A percentile compares a stretch with the other conserved stretches of the same genome.
Conservation (phyloP, 345 rosid species). For the Salix exigua region DNA sequence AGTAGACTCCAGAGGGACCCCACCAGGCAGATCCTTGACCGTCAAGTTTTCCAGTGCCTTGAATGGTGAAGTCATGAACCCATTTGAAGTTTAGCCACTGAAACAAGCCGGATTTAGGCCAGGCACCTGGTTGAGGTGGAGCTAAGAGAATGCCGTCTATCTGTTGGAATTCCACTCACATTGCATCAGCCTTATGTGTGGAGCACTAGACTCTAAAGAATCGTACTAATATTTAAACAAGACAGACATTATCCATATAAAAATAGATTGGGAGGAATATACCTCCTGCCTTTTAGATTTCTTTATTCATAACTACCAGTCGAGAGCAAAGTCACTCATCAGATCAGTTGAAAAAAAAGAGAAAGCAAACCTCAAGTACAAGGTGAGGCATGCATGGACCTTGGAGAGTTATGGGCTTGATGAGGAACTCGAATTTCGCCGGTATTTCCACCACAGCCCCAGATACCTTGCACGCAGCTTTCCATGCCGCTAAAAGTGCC, state of each 20-base stretch:
- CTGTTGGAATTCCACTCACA: slow-evolving; percentile 34
- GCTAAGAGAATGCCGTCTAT: slow-evolving; percentile 72
- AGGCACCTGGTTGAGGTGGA: slow-evolving; percentile 54
- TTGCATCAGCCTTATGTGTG: slow-evolving; percentile 18
- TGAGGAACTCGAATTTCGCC: slow-evolving; percentile 35
- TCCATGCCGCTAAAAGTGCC: slow-evolving; percentile 56
- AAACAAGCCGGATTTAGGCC: slow-evolving; percentile 66
- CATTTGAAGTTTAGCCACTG: slow-evolving; percentile 91
- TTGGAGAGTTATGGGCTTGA: slow-evolving; percentile 53
- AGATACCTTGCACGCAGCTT: slow-evolving; percentile 50
- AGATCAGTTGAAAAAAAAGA: slow-evolving; percentile 9
- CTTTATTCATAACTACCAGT: neutral
- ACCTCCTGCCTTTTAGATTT: slow-evolving; percentile 2
- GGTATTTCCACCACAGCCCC: slow-evolving; percentile 52
- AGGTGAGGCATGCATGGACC: slow-evolving; percentile 65
- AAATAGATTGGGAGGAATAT: neutral
- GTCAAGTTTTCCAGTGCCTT: slow-evolving; percentile 69
- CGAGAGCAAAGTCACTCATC: neutral
- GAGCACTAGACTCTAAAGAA: neutral
- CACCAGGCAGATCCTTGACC: slow-evolving; percentile 87
- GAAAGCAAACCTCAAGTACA: slow-evolving; percentile 47
- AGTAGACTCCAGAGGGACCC: slow-evolving; percentile 37
- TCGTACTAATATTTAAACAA: neutral
- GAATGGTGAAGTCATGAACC: slow-evolving; percentile 61
- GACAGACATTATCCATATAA: neutral